A percentile compares a stretch with the other conserved stretches of the same genome.
Conservation (phyloP, 2,329 filamentous ascomycete genomes). For the Diaporthe ampelina region DNA sequence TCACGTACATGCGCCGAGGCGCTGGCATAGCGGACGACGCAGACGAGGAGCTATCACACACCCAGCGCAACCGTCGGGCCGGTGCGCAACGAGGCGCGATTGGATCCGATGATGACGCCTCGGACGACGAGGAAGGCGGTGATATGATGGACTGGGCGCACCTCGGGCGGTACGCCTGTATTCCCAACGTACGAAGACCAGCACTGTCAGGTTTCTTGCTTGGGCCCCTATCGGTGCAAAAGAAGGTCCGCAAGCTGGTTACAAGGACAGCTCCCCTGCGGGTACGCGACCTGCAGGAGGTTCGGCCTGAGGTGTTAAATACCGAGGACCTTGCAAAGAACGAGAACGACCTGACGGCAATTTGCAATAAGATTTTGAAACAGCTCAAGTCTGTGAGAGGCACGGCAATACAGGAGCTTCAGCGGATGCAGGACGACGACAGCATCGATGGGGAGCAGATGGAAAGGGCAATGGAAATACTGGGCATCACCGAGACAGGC, state of each 20-base stretch:
- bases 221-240: conserved; percentile 90
- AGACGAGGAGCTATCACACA: conserved; percentile 64
- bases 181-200: conserved; percentile 80
- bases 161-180: conserved; percentile 82
- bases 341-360: conserved; percentile 84
- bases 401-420: conserved; percentile 61
- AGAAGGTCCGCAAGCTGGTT: conserved; percentile 78
- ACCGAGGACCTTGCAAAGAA: conserved; percentile 80
- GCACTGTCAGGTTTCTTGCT: conserved; percentile 87
- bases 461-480: conserved; percentile 70
- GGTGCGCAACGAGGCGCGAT: conserved; percentile 44
- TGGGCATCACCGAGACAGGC: conserved; percentile 76
- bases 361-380: conserved; percentile 81
- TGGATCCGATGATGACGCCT: conserved; percentile 65
- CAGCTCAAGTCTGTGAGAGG: conserved; percentile 67
- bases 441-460: conserved; percentile 62
- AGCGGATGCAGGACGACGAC: conserved; percentile 57
- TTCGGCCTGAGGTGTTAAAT: conserved; percentile 82
- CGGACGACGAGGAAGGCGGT: conserved; percentile 78
- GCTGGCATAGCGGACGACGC: conserved; percentile 67
- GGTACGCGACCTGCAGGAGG: conserved; percentile 76
- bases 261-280: conserved; percentile 80
- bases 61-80: conserved; percentile 61
- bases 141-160: conserved; percentile 90
- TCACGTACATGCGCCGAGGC: conserved; percentile 85